Evolutionary conservation across 2,329 filamentous ascomycete genomes (phyloP).

Genomic region (Fusarium tupiense): DNA sequence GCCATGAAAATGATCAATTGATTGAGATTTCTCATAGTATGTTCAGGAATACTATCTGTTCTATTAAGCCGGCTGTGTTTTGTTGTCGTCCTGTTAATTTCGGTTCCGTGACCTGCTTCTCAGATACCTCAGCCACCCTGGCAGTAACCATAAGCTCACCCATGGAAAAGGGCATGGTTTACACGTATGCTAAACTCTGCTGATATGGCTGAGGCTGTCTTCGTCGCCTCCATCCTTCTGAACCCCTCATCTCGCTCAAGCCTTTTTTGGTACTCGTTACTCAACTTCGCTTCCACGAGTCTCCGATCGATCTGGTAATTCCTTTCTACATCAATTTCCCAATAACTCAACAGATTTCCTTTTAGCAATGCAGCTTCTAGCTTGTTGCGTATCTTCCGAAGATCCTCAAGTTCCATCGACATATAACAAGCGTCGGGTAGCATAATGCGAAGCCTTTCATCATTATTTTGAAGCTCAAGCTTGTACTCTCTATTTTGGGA

Average conservation of each 20-base stretch:
- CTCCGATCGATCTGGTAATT: accelerated
- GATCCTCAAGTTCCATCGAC: not conserved
- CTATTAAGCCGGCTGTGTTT: accelerated
- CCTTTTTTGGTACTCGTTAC: accelerated
- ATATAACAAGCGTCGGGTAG: not conserved
- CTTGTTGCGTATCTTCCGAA: accelerated
- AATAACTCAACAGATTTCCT: no score
- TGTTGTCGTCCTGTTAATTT: accelerated
- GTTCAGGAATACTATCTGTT: not conserved
- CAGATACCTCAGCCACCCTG: accelerated
- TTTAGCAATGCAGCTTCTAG: not conserved
- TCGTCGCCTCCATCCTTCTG: not conserved
- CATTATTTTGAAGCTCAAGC: not conserved
- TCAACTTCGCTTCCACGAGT: not conserved
- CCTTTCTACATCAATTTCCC: no score
- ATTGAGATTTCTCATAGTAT: not conserved
- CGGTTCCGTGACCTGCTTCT: not conserved
- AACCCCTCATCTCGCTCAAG: accelerated
- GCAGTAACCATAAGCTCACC: not conserved
- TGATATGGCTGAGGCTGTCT: not conserved
- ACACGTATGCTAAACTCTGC: not conserved
- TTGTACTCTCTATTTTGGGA: accelerated
- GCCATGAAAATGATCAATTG: no score
- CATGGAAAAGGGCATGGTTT: no score
- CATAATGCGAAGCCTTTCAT: accelerated